Evolutionary conservation across 495 filamentous ascomycete genomes (phyloP).

Genomic region (Penicillium verhagenii): DNA sequence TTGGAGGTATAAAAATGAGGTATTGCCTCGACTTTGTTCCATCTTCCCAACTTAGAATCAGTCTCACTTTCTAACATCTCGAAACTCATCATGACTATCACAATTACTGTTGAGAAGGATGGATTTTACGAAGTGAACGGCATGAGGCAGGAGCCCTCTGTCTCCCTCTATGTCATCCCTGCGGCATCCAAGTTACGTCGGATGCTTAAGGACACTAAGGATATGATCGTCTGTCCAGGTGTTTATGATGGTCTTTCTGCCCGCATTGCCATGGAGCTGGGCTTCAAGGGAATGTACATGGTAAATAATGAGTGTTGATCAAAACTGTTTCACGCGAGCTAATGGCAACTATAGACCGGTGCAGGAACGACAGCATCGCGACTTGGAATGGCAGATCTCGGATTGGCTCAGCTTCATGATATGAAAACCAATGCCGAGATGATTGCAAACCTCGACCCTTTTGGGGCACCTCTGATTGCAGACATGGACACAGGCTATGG

Average conservation of each 20-base stretch:
- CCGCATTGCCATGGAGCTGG: slow-evolving; percentile 58
- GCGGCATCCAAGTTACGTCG: slow-evolving; percentile 48
- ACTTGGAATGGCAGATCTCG: slow-evolving; percentile 65
- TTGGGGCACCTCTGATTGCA: slow-evolving; percentile 61
- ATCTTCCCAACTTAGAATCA: background rate
- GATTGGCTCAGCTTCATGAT: slow-evolving; percentile 62
- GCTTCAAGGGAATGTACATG: slow-evolving; percentile 67
- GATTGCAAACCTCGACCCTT: slow-evolving; percentile 61
- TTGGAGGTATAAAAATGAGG: background rate
- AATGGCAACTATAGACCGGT: slow-evolving; percentile 52
- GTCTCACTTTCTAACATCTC: background rate
- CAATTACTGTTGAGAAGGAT: slow-evolving; percentile 40
- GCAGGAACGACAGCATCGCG: slow-evolving; percentile 64
- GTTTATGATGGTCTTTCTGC: slow-evolving; percentile 70
- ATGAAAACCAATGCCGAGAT: slow-evolving; percentile 65
- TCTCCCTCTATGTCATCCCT: slow-evolving; percentile 34
- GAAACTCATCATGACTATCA: slow-evolving; percentile 26
- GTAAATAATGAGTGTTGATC: slow-evolving; percentile 30
- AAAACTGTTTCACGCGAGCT: slow-evolving; percentile 3
- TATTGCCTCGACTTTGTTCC: background rate
- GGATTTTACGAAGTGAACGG: slow-evolving; percentile 41
- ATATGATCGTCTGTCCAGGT: slow-evolving; percentile 58
- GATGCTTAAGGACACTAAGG: slow-evolving; percentile 39
- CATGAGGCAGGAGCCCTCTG: slow-evolving; percentile 26
- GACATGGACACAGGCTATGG: slow-evolving; percentile 69